Conservation (phyloP, 106 monocot species). For the Phalaenopsis equestris region DNA sequence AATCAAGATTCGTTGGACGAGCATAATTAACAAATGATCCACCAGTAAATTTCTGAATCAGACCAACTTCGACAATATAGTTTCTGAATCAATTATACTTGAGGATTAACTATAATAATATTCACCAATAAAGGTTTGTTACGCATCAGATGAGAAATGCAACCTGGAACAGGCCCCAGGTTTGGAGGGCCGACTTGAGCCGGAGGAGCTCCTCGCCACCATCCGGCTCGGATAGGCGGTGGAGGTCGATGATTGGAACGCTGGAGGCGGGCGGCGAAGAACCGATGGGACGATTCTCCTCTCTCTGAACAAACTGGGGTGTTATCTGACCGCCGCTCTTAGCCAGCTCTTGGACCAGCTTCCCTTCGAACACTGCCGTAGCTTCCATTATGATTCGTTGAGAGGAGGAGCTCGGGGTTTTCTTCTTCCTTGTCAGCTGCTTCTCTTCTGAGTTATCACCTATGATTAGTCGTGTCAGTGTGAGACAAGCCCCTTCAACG, state of each 20-base stretch:
- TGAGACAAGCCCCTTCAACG: too few species aligned
- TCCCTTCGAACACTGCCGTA: not conserved
- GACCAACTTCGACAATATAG: too few species aligned
- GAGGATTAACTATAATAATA: not conserved
- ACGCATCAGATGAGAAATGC: too few species aligned
- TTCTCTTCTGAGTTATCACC: too few species aligned
- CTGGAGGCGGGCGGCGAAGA: not conserved
- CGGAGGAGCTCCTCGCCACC: not conserved
- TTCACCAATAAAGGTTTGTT: not conserved
- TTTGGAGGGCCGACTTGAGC: slow-evolving; percentile 5
- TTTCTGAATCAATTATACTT: too few species aligned
- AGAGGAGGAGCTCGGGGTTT: not conserved
- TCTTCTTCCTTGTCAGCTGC: too few species aligned
- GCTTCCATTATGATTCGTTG: not conserved
- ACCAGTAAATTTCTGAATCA: too few species aligned
- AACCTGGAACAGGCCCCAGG: slow-evolving; percentile 5
- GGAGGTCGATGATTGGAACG: not conserved
- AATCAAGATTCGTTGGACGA: too few species aligned
- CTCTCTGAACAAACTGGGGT: slow-evolving; percentile 3
- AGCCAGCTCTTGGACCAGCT: slow-evolving; percentile 4
- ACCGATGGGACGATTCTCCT: slow-evolving; percentile 1
- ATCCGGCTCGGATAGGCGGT: not conserved
- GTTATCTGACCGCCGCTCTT: not conserved
- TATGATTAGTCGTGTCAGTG: too few species aligned
- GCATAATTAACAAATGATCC: too few species aligned